Conservation (phyloP, 495 filamentous ascomycete genomes). For the Aspergillus cavernicola region DNA sequence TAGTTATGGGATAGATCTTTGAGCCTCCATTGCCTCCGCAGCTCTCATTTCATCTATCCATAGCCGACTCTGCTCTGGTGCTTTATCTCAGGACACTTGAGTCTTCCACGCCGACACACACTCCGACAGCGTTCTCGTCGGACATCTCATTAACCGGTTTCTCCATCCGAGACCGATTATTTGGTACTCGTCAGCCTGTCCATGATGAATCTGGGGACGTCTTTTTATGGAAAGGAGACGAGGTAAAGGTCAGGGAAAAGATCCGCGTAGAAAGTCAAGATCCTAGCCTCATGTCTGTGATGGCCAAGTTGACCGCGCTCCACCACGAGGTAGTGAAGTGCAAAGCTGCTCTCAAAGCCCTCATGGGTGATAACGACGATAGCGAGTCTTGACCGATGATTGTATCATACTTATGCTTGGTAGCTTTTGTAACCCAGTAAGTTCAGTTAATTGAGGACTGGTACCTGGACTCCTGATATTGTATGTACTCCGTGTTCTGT, state of each 20-base stretch:
- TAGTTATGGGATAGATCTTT: conserved; percentile 37
- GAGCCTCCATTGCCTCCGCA: conserved; percentile 55
- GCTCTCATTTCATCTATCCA: conserved; percentile 70
- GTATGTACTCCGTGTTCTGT: no score
- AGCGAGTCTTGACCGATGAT: neutral
- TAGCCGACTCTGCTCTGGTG: conserved; percentile 74
- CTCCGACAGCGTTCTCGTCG: conserved; percentile 56
- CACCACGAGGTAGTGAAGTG: conserved; percentile 67
- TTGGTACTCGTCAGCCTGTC: conserved; percentile 51
- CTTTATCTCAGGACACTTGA: conserved; percentile 79
- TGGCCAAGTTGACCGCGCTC: conserved; percentile 81
- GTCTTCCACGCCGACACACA: conserved; percentile 52
- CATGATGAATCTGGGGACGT: conserved; percentile 80
- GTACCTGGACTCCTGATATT: no score
- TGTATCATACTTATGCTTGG: neutral
- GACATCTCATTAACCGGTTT: conserved; percentile 53
- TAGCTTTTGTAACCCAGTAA: neutral
- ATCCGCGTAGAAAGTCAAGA: conserved; percentile 88
- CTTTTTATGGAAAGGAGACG: conserved; percentile 63
- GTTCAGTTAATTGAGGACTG: no score
- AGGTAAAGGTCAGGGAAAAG: conserved; percentile 86
- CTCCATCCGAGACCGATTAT: conserved; percentile 54
- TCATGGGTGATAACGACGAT: conserved; percentile 65
- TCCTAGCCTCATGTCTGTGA: conserved; percentile 79
- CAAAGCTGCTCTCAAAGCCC: conserved; percentile 68